Evolutionary conservation across 163 green algal genomes (phyloP).

Genomic region (Dunaliella salina): DNA sequence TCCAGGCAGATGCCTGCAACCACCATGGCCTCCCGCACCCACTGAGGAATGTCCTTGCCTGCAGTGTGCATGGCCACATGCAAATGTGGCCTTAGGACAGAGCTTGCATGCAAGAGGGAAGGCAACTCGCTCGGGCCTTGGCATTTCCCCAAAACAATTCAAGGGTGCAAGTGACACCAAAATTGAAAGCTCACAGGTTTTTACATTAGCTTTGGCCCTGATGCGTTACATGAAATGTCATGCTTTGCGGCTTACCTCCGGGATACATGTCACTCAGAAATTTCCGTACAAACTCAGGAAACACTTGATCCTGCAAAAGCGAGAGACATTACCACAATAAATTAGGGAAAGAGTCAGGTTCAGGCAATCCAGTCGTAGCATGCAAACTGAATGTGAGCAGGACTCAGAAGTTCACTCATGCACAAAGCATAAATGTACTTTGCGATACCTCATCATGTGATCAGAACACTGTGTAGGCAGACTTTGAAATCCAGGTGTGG

Average conservation of each 20-base stretch:
- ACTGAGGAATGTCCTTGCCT: conserved; percentile 59
- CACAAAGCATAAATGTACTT: background rate
- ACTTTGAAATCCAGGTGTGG: background rate
- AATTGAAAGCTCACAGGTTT: too few relatives aligned
- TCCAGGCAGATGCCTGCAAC: conserved; percentile 60
- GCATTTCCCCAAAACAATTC: too few relatives aligned
- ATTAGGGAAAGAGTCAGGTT: too few relatives aligned
- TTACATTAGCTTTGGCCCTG: background rate
- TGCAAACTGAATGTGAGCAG: background rate
- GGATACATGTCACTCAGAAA: conserved; percentile 41
- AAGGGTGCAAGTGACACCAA: too few relatives aligned
- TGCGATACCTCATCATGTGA: too few relatives aligned
- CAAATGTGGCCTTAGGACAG: background rate
- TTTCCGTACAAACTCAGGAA: conserved; percentile 56
- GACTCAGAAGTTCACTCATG: background rate
- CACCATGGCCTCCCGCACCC: conserved; percentile 65
- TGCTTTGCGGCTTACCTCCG: background rate
- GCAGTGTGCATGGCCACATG: background rate
- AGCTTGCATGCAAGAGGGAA: conserved; percentile 19
- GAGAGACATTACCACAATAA: background rate
- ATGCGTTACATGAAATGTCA: background rate
- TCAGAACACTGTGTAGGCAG: background rate
- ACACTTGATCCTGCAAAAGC: conserved; percentile 38
- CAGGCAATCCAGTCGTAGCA: too few relatives aligned
- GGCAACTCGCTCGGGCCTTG: too few relatives aligned